Percentiles rank a stretch among this genome's conserved stretches.
Conservation (phyloP, 257 asterid genomes). For the Solanum virginianum region DNA sequence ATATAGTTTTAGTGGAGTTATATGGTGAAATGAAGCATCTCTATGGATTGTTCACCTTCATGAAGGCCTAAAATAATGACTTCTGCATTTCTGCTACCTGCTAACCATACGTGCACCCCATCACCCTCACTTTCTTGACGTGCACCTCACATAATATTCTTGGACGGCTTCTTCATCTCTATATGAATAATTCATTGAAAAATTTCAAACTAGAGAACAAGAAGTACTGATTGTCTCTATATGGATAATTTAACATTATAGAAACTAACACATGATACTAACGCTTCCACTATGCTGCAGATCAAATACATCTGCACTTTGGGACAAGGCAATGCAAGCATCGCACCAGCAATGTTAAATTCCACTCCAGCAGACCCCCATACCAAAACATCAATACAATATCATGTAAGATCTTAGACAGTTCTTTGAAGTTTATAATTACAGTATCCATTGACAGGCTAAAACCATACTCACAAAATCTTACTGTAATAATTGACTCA, state of each 20-base stretch:
- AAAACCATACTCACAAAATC: no score
- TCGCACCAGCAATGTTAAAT: neutral
- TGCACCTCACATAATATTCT: neutral
- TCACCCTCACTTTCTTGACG: neutral
- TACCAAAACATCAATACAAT: no score
- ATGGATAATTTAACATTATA: neutral
- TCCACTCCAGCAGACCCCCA: neutral
- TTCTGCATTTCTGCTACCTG: neutral
- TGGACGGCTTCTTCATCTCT: neutral
- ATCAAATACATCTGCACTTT: neutral
- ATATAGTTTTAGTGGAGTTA: no score
- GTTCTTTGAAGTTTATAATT: no score
- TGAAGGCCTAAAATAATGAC: neutral
- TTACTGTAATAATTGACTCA: no score
- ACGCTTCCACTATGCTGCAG: neutral
- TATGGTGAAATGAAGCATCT: neutral
- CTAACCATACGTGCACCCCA: neutral
- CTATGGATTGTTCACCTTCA: neutral
- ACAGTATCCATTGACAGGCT: no score
- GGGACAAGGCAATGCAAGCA: neutral
- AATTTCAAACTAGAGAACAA: no score
- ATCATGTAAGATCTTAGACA: no score
- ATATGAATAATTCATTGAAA: no score
- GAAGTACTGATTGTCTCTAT: neutral
- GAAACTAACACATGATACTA: neutral